Evolutionary conservation across 257 asterid genomes (phyloP), one percentile per base, ranked within the genome.

Genomic region (Jacaranda mimosifolia): DNA sequence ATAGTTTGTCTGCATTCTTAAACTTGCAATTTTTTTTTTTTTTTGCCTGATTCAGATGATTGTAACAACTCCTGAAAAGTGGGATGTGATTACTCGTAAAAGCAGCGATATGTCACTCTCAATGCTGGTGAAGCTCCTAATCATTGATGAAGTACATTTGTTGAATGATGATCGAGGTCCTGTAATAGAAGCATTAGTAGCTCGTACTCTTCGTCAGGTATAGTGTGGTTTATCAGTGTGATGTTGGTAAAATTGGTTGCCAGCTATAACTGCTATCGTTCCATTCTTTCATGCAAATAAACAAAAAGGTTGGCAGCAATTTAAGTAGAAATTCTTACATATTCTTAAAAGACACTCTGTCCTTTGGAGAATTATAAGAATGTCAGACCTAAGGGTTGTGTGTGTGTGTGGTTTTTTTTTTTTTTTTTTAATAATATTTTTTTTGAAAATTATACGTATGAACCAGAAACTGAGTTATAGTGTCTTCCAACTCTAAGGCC

Each of bases 51-150:
- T 72, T 83, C 86, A 95, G 99, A 95, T 95, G 99, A 95, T 95
- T 73, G 99, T 95, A 83, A 95, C 99, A 42, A 95, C 99, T 55
- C 99, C 99, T 52, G 99, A 95, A 84, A 95, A 95, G 86, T 95
- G 99, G 99, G 99, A 95, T 77, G 99, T 95, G 79, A 95, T 95
- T 84, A 95, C 98, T 80, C 98, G 99, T 78, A 95, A 95, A 90
- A 95, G 98, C 87, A 93, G 99, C 73, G 98, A 95, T 77, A 95
- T 95, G 99, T 79, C 99, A 49, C 92, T 95, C 73, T 95, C 99
- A 74, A 85, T 95, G 98, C 92, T 95, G 70, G 99, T 95, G 91
- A 95, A 93, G 89, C 99, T 95, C 84, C 91, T 95, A 63, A 95
- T 95, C 77, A 93, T 95, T 81, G 99, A 95, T 82, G 99, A 95